Evolutionary conservation across 225 moss, liverwort and hornwort species (phyloP).

Genomic region (Straminergon stramineum): DNA sequence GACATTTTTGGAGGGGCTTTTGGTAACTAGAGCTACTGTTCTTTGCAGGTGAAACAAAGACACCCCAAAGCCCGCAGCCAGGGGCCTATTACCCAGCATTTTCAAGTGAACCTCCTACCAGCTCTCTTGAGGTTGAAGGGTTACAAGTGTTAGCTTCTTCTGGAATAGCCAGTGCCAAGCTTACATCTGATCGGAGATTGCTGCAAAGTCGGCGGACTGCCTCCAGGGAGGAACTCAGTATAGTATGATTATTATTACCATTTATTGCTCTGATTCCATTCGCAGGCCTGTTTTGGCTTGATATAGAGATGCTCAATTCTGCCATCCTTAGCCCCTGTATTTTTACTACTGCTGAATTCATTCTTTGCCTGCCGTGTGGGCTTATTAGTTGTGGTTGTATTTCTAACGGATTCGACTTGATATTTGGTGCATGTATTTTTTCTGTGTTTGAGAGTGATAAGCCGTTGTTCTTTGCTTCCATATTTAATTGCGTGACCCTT

Average conservation of each 20-base stretch:
- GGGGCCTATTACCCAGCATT: conserved; percentile 25
- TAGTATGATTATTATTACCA: not conserved
- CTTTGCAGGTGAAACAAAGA: conserved; percentile 41
- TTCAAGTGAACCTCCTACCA: conserved; percentile 9
- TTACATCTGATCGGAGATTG: conserved; percentile 32
- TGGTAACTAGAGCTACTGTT: not conserved
- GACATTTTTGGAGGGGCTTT: not conserved
- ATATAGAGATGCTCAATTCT: not conserved
- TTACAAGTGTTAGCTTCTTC: conserved; percentile 46
- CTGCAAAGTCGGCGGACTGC: conserved; percentile 43
- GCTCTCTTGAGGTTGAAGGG: conserved; percentile 15
- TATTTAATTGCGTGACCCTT: not conserved
- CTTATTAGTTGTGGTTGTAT: not conserved
- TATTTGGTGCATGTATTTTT: not conserved
- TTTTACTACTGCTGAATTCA: conserved; percentile 30
- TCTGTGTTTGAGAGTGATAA: not conserved
- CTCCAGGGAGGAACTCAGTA: conserved; percentile 41
- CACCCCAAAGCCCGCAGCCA: conserved; percentile 52
- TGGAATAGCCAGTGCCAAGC: conserved; percentile 36
- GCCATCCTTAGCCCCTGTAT: conserved; percentile 25
- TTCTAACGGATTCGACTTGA: not conserved
- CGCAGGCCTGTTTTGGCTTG: conserved; percentile 5
- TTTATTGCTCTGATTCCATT: conserved; percentile 9
- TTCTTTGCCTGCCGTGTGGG: conserved; percentile 18
- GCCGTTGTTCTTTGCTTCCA: not conserved